These are phyloP conservation scores for Phoma sp. DNA, from an alignment of 2,329 filamentous ascomycete genomes.

Conservation along the genomic window DNA sequence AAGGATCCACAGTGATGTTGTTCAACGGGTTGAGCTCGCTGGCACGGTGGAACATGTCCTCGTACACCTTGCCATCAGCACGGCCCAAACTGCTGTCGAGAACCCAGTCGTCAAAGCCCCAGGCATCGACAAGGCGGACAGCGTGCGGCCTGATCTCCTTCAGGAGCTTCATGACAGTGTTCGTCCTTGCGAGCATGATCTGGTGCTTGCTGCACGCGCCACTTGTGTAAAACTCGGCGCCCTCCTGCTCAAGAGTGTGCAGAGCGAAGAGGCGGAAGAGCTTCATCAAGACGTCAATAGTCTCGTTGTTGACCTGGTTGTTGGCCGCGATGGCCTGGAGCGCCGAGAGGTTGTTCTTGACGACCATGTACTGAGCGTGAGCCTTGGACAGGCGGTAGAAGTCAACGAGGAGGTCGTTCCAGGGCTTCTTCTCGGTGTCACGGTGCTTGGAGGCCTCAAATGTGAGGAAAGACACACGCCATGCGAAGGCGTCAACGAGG, in stretches of 20 bases:
- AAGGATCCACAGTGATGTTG: constrained; percentile 73
- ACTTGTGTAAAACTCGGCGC: constrained; percentile 75
- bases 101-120: constrained; percentile 81
- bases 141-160: constrained; percentile 78
- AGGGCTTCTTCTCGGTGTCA: constrained; percentile 76
- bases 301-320: constrained; percentile 65
- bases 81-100: constrained; percentile 75
- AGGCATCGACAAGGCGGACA: constrained; percentile 73
- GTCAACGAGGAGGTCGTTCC: constrained; percentile 78
- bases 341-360: constrained; percentile 79
- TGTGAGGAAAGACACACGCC: constrained; percentile 76
- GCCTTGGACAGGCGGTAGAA: constrained; percentile 80
- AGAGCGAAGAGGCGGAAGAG: constrained; percentile 72
- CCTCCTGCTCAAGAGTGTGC: constrained; percentile 72
- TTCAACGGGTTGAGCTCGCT: constrained; percentile 78
- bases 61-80: constrained; percentile 77
- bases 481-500: constrained; percentile 76
- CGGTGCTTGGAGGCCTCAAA: constrained; percentile 78
- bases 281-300: constrained; percentile 67
- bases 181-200: constrained; percentile 73
- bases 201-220: constrained; percentile 74
- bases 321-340: constrained; percentile 64
- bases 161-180: constrained; percentile 72
- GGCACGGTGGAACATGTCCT: constrained; percentile 77
- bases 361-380: constrained; percentile 78